Evolutionary conservation across 2,329 filamentous ascomycete genomes (phyloP), one percentile per base, ranked within the genome.

Genomic region (Pestalotiopsis sp.): DNA sequence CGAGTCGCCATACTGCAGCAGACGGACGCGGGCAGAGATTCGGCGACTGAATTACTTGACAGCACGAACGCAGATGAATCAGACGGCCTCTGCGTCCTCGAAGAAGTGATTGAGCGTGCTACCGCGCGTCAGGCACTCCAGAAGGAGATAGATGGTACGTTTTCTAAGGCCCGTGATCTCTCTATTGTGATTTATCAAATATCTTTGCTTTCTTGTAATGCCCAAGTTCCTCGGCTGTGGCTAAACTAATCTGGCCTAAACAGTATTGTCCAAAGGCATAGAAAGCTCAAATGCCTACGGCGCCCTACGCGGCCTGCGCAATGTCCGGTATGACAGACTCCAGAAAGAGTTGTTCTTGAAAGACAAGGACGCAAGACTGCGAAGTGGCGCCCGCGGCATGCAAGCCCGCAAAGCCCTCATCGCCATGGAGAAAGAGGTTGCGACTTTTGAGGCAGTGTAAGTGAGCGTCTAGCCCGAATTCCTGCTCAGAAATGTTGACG

Each of bases 401-500:
- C 87, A 91, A 70, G 93, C 93, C 0, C 85, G 93, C n/a, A 95
- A 96, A 74, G 88, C 90, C 1, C 80, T 96, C 20, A 88, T 90
- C 64, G 86, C 87, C 4, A 87, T 90, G 36, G 93, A 97, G 75
- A 90, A 90, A 71, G 86, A 86, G 17, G 84, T 93, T 2, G 85
- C 87, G 12, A 86, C 89, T 60, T 91, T 88, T 0, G 79, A 83
- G 52, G 78, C 78, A 11, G 66, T 84, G 88, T 91, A 79, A 76
- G 83, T 73, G 14, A 1, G 12, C 12, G 25, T 49, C n/a, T 38
- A 12, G 11, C 7, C 6, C 17, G 49, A 56, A 17, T 25, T 66
- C 23, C 4, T n/a, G 52, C 9, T 11, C n/a, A 41, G 20, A 68
- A 52, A 69, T 12, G 5, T n/a, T 65, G 12, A 67, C 40, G 23